Evolutionary conservation across 2,329 filamentous ascomycete genomes (phyloP), one percentile per base, ranked within the genome.

Genomic region (Colletotrichum sp.): DNA sequence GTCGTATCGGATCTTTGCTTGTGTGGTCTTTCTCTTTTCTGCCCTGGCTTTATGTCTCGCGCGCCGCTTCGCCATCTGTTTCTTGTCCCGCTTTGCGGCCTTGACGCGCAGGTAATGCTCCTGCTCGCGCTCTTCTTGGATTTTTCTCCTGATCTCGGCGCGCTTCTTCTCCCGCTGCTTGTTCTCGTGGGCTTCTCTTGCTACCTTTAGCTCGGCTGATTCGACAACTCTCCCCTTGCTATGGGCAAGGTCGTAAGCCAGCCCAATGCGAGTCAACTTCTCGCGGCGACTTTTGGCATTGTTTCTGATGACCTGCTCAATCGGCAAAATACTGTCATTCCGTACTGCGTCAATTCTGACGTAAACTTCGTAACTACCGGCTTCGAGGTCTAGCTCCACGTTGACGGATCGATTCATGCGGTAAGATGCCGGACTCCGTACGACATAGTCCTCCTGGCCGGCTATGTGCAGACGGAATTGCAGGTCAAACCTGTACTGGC

Each of bases 331-430:
- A 1, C 86, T 84, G 11, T 89, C 85, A 30, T 88, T 82, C n/a
- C 93, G 90, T 22, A 89, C 89, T 3, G 94, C 94, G 9, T 93
- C 92, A 74, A 97, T 90, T 81, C 94, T 95, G 82, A 96, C 90
- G 27, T 95, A 88, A 6, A 98, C 91, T 8, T 91, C 91, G 83
- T 98, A 98, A 59, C 90, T 91, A 13, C 95, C 95, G 0, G 93
- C 90, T 25, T 94, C 92, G 30, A 98, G 90, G 44, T 93, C 88
- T 11, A 97, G 88, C 82, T 97, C 95, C 2, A 94, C 92, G 67
- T 93, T 96, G 52, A 96, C 93, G 1, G 93, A 94, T 8, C 95
- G 92, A 27, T 88, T 91, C 90, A 95, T 94, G 28, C 89, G 84
- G 75, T 90, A 89, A 39, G 88, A 87, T 36, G 85, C 85, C 67